Percentiles rank a stretch among this genome's conserved stretches.
Conservation (phyloP, 2,329 filamentous ascomycete genomes). For the Atkinsonella texensis region DNA sequence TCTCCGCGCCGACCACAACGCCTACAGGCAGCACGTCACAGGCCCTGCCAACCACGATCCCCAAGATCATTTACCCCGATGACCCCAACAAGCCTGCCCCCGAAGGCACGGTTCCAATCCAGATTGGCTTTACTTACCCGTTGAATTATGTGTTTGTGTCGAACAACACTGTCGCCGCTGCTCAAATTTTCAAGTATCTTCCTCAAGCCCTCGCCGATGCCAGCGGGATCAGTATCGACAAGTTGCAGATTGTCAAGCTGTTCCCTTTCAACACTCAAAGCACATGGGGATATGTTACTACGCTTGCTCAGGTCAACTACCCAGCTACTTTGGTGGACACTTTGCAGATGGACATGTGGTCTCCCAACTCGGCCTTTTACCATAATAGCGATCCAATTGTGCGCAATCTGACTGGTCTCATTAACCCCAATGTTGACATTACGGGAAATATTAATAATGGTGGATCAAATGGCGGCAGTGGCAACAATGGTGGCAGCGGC, state of each 20-base stretch:
- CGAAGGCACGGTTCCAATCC: slow-evolving; percentile 57
- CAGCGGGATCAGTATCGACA: slow-evolving; percentile 38
- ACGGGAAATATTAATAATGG: slow-evolving; percentile 25
- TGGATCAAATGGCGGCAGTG: slow-evolving; percentile 20
- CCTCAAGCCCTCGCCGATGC: slow-evolving; percentile 59
- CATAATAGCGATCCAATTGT: slow-evolving; percentile 54
- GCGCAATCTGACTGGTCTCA: slow-evolving; percentile 61
- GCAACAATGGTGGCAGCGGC: slow-evolving; percentile 22
- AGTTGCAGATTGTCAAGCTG: slow-evolving; percentile 58
- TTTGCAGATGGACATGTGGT: slow-evolving; percentile 57
- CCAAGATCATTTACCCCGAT: slow-evolving; percentile 63
- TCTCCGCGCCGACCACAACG: slow-evolving; percentile 17
- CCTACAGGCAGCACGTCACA: slow-evolving; percentile 32
- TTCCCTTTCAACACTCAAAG: slow-evolving; percentile 62
- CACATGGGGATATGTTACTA: slow-evolving; percentile 67
- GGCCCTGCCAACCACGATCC: slow-evolving; percentile 53
- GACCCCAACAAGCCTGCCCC: slow-evolving; percentile 41
- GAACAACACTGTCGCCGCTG: slow-evolving; percentile 55
- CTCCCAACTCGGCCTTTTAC: slow-evolving; percentile 64
- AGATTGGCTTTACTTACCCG: slow-evolving; percentile 70
- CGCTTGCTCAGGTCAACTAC: slow-evolving; percentile 56
- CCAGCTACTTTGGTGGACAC: slow-evolving; percentile 56
- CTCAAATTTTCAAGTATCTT: slow-evolving; percentile 74
- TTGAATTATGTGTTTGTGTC: slow-evolving; percentile 81
- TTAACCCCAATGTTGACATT: slow-evolving; percentile 62